Base-by-base conservation (phyloP, 2,329 filamentous ascomycete genomes). In the Verticillium isaacii region DNA sequence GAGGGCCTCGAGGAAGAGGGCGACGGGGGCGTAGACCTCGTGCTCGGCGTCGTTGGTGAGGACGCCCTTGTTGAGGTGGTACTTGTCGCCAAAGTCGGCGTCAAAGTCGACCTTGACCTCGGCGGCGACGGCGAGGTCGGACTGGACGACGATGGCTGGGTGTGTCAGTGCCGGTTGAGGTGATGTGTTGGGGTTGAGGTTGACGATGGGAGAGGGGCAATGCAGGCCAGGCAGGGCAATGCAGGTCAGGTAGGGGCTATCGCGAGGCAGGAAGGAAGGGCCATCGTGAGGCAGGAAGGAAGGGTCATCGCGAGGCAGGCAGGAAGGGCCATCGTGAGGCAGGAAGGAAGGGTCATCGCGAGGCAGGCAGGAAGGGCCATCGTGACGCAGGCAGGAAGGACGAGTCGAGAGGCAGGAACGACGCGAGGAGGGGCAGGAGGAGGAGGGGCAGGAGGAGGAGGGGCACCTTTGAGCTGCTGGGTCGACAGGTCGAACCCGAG, bases 71-170 rank as follows among this genome's bases (percentile, higher is more conserved):
- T 85, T 85, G 74, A 97, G 88, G 71, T 86, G 85, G 83, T 97
- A 93, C 70, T 88, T 86, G 63, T 77, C 73, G 62, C 77, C 80
- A 59, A 92, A 88, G 77, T 98, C 93, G 67, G 85, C 89, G 75
- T 98, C 95, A 71, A 99, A 98, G 77, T 97, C 93, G 74, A 96
- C 93, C 74, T 96, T 97, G 71, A 92, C 92, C 75, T 96, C 86
- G 68, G 92, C 85, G 17, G 91, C 80, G 58, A 95, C 89, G 69
- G 90, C 89, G 66, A 98, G 87, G 68, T 92, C 85, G 4, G 93
- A 92, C 61, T 89, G 86, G 67, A 98, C 90, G 59, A 95, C 89
- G 67, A 98, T 89, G 67, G 88, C 91, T 94, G 68, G 5, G 8
- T 56, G 63, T 9, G 34, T 64, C 41, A 65, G 60, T 17, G 15